Conservation (phyloP, 106 monocot species). For the Acanthochlamys bracteata region DNA sequence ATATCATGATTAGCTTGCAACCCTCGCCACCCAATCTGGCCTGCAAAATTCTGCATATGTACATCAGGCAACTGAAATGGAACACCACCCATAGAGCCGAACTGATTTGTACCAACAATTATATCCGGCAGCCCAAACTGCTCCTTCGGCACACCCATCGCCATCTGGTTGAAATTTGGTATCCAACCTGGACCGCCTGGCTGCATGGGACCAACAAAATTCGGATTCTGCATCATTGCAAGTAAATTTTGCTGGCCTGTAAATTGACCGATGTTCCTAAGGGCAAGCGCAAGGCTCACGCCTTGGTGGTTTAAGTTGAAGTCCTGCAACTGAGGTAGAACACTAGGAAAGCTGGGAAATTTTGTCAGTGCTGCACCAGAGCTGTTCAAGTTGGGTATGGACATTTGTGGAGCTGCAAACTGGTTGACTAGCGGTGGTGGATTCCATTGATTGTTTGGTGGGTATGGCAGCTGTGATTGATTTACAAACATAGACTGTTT, state of each 20-base stretch:
- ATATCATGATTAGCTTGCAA: background rate
- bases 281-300: no score
- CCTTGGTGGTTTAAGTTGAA: no score
- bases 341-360: no score
- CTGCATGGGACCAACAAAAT: conserved; percentile 8
- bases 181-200: conserved; percentile 1
- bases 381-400: no score
- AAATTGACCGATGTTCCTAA: background rate
- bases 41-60: background rate
- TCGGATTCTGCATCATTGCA: background rate
- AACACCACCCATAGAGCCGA: background rate
- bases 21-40: background rate
- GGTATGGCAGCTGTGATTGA: no score
- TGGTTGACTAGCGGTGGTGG: no score
- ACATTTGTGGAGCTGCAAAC: no score
- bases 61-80: no score
- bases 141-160: background rate
- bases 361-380: no score
- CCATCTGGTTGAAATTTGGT: conserved; percentile 15
- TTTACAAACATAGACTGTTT: no score
- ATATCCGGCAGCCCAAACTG: conserved; percentile 7
- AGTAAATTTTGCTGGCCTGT: conserved; percentile 7
- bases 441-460: no score
- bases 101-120: conserved; percentile 1
- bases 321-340: no score